These are phyloP conservation scores for Condylostoma magnum DNA, from an alignment of 169 alveolate genomes.

Conservation along the genomic window DNA sequence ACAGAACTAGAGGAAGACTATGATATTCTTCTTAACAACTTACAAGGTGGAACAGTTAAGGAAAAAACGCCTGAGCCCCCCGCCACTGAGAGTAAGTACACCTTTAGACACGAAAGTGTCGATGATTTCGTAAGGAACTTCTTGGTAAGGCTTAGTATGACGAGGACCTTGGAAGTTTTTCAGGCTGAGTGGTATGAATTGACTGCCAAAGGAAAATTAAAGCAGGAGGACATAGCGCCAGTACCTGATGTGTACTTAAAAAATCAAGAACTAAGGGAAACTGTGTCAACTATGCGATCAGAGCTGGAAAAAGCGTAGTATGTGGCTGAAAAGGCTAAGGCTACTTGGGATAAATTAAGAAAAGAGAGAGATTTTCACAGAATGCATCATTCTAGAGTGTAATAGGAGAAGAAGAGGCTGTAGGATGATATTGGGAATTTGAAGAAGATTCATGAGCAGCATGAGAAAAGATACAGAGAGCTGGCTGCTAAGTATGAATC, in stretches of 20 bases:
- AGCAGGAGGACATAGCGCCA: conserved; percentile 56
- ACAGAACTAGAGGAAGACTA: conserved; percentile 9
- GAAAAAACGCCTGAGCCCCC: not conserved
- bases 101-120: conserved; percentile 60
- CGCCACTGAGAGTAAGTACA: not conserved
- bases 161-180: conserved; percentile 83
- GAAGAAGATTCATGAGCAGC: conserved; percentile 81
- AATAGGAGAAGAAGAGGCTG: conserved; percentile 79
- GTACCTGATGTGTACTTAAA: conserved; percentile 80
- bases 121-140: conserved; percentile 92
- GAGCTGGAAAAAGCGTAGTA: conserved; percentile 84
- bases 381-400: conserved; percentile 85
- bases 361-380: conserved; percentile 89
- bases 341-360: conserved; percentile 85
- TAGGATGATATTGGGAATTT: conserved; percentile 78
- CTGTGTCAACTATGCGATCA: conserved; percentile 63
- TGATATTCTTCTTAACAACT: not conserved
- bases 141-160: conserved; percentile 86
- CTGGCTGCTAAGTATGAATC: conserved; percentile 79
- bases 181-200: conserved; percentile 87
- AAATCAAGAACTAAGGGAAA: conserved; percentile 77
- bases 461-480: conserved; percentile 82
- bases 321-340: conserved; percentile 83
- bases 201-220: conserved; percentile 71
- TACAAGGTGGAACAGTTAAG: not conserved